Base-by-base conservation (phyloP, 208 protist species). In the Ichthyophonus hoferi region DNA sequence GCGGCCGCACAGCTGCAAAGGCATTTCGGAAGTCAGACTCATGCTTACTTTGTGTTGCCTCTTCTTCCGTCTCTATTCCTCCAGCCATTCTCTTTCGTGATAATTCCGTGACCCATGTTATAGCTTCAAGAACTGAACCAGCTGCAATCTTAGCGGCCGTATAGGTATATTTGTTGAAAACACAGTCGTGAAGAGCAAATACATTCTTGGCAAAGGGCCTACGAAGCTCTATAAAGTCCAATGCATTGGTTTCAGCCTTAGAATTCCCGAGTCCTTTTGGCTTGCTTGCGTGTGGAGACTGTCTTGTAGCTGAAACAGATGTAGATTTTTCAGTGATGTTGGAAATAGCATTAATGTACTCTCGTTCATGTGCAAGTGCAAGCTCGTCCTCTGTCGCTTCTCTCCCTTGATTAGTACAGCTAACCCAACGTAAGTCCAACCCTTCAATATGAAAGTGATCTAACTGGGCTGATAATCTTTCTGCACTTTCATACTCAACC, bases 1-100 rank as follows among this genome's bases (percentile, higher is more conserved):
- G 79, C 7, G 79, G 79, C 39, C 79, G 79, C 37, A 84, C 39
- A 37, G 37, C 79, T 40, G 79, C 79, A 33, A 84, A 84, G 14
- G n/a, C 79, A 43, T 84, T 84, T 3, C 79, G 2, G 1, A 7
- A n/a, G 50, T 67, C 50, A 24, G n/a, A n/a, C n/a, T n/a, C n/a
- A n/a, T 17, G 2, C 39, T 43, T 37, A 42, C 79, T 37, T n/a
- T 84, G 17, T 37, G n/a, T 37, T 33, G 24, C 79, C 17, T 42
- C 37, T 84, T 43, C 79, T 42, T 67, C 50, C 50, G 14, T 24
- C 14, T n/a, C 50, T 24, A 67, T 24, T n/a, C 24, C 14, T n/a
- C 50, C 50, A 24, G 14, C 24, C 24, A 7, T 7, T 7, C 24
- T 67, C 24, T 67, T 67, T 7, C 50, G 50, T 24, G 50, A 7